phyloP scores from a whole-genome alignment of 2,329 filamentous ascomycete genomes.

The Rutstroemia sp. region DNA sequence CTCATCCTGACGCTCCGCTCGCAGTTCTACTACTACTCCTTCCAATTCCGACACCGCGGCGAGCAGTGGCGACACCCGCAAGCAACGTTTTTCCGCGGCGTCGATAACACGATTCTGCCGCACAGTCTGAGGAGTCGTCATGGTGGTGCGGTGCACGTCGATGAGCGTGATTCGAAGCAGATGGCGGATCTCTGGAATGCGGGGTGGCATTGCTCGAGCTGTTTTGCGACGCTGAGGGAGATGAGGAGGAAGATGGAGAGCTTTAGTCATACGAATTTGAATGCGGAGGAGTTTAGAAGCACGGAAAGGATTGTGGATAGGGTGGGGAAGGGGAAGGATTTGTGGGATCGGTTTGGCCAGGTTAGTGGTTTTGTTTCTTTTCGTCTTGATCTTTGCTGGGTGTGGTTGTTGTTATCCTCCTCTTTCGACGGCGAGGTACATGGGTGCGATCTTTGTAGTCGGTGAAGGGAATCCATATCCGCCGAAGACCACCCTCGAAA shows the following conservation, averaged over 20 bases:
- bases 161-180: slow-evolving; percentile 9
- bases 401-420: not conserved
- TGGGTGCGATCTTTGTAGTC: not conserved
- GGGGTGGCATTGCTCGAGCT: slow-evolving; percentile 39
- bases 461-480: too few species aligned
- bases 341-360: slow-evolving; percentile 33
- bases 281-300: slow-evolving; percentile 34
- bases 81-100: slow-evolving; percentile 35
- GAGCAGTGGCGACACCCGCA: slow-evolving; percentile 38
- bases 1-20: slow-evolving; percentile 29
- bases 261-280: slow-evolving; percentile 35
- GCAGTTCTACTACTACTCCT: slow-evolving; percentile 33
- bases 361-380: slow-evolving; percentile 2
- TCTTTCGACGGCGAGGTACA: not conserved
- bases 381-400: not conserved
- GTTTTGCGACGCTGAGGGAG: slow-evolving; percentile 36
- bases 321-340: slow-evolving; percentile 36
- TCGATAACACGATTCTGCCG: slow-evolving; percentile 32
- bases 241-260: slow-evolving; percentile 35
- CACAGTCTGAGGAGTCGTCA: slow-evolving; percentile 16
- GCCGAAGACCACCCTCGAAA: too few species aligned
- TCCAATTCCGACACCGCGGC: slow-evolving; percentile 31
- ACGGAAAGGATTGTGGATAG: slow-evolving; percentile 33
- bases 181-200: slow-evolving; percentile 33
- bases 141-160: not conserved